Evolutionary conservation across 108 stramenopile species (phyloP).

Genomic region (Asterionellopsis glacialis): DNA sequence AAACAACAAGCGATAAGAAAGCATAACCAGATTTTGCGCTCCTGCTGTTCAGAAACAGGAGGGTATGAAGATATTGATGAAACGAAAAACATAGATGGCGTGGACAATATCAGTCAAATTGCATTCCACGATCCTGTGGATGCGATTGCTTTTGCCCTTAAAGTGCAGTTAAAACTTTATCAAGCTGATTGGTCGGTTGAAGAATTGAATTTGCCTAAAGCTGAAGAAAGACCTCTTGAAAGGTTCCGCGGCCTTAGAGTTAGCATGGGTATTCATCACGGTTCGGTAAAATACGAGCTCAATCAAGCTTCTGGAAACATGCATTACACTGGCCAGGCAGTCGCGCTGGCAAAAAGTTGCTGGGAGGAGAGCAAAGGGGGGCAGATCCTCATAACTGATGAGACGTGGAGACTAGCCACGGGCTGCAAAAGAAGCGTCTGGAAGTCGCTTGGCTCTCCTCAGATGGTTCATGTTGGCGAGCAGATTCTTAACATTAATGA

Average conservation of each 20-base stretch:
- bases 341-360: conserved; percentile 29
- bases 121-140: conserved; percentile 45
- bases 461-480: conserved; percentile 39
- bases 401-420: conserved; percentile 4
- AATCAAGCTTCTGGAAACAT: conserved; percentile 32
- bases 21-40: conserved; percentile 38
- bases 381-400: conserved; percentile 39
- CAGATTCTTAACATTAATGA: conserved; percentile 22
- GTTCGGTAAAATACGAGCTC: conserved; percentile 16
- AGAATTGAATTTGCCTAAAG: conserved; percentile 7
- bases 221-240: not conserved
- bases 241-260: conserved; percentile 43
- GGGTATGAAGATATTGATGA: conserved; percentile 26
- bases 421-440: not conserved
- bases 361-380: conserved; percentile 40
- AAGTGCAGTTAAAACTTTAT: conserved; percentile 23
- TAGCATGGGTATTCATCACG: conserved; percentile 41
- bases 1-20: conserved; percentile 38
- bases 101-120: conserved; percentile 33
- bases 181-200: conserved; percentile 33
- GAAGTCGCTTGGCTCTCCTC: conserved; percentile 33
- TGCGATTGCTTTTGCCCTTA: conserved; percentile 35
- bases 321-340: conserved; percentile 34
- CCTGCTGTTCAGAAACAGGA: conserved; percentile 23
- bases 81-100: conserved; percentile 16